Percentiles rank a stretch among this genome's conserved stretches.
These are phyloP conservation scores for Ramularia endophylla DNA, from an alignment of 2,329 filamentous ascomycete genomes.

Conservation along the genomic window DNA sequence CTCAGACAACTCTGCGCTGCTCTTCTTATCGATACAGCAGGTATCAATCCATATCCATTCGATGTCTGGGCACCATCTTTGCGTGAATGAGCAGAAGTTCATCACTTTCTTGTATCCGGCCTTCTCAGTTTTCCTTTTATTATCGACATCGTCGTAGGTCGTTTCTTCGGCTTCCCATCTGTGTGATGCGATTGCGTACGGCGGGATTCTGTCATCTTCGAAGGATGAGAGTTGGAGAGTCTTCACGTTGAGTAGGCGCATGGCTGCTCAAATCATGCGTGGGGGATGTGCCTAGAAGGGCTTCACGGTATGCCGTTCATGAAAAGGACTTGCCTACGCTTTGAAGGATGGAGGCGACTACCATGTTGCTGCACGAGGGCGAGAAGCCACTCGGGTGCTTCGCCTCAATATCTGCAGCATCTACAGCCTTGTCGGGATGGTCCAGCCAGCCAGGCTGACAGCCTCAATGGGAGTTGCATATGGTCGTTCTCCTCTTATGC, in stretches of 20 bases:
- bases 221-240: conserved; percentile 15
- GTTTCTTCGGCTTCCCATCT: conserved; percentile 3
- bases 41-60: conserved; percentile 19
- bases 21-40: conserved; percentile 18
- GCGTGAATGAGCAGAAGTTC: conserved; percentile 5
- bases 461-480: too few relatives aligned
- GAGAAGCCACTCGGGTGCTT: too few relatives aligned
- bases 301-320: too few relatives aligned
- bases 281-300: too few relatives aligned
- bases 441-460: too few relatives aligned
- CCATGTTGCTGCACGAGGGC: too few relatives aligned
- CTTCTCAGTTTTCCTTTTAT: not conserved
- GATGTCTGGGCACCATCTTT: not conserved
- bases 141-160: conserved; percentile 5
- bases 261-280: too few relatives aligned
- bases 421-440: too few relatives aligned
- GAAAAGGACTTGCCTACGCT: too few relatives aligned
- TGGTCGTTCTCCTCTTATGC: too few relatives aligned
- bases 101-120: conserved; percentile 7
- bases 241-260: conserved; percentile 19
- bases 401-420: too few relatives aligned
- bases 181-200: conserved; percentile 5
- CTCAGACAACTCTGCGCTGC: conserved; percentile 12
- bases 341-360: too few relatives aligned
- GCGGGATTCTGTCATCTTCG: conserved; percentile 3